phyloP scores from a whole-genome alignment of 2,329 filamentous ascomycete genomes.

The Capronia coronata region DNA sequence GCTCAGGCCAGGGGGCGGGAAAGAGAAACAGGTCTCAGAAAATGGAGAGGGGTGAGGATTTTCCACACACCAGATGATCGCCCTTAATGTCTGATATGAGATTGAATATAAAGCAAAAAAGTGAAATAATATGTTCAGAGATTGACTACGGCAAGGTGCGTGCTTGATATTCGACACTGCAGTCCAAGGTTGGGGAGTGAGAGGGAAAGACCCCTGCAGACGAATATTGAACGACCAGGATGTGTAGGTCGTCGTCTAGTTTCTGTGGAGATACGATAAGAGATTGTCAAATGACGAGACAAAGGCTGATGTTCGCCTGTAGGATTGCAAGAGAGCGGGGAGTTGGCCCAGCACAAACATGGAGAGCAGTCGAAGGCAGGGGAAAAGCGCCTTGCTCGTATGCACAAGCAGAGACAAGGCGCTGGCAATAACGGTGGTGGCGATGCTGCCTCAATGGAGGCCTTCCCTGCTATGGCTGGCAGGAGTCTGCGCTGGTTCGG shows the following conservation, averaged over 20 bases:
- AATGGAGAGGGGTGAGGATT: neutral
- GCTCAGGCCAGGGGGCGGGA: neutral
- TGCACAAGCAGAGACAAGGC: neutral
- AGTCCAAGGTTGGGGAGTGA: constrained; percentile 2
- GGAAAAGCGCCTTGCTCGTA: constrained; percentile 8
- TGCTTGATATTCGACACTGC: constrained; percentile 18
- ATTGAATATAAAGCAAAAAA: constrained; percentile 12
- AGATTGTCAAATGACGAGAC: constrained; percentile 8
- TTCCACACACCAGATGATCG: constrained; percentile 5
- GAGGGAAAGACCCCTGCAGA: constrained; percentile 4
- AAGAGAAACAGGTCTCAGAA: constrained; percentile 1
- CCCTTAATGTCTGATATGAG: constrained; percentile 8
- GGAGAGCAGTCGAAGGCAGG: constrained; percentile 1
- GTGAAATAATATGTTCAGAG: constrained; percentile 10
- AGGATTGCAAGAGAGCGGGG: neutral
- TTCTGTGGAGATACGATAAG: constrained; percentile 14
- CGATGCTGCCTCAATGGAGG: constrained; percentile 12
- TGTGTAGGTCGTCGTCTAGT: neutral
- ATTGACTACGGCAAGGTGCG: constrained; percentile 18
- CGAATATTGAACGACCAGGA: constrained; percentile 6
- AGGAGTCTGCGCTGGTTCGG: constrained; percentile 1
- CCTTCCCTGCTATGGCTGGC: constrained; percentile 2
- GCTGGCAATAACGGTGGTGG: constrained; percentile 9
- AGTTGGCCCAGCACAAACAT: constrained; percentile 2
- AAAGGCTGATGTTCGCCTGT: neutral